Percentiles rank a stretch among this genome's conserved stretches.
phyloP scores from a whole-genome alignment of 257 asterid species.

The Verbena officinalis region DNA sequence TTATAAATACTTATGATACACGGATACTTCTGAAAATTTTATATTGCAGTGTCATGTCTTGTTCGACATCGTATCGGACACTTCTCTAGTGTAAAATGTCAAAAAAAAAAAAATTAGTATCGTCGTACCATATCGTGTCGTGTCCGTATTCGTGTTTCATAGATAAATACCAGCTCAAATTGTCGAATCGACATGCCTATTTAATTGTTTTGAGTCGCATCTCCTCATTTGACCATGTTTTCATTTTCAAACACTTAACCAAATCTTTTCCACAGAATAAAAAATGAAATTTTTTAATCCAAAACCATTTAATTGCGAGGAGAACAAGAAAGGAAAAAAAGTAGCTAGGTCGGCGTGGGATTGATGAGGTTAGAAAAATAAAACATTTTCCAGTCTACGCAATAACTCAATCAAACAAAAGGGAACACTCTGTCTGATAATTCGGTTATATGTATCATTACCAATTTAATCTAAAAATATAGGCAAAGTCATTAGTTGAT shows the following conservation, averaged over 20 bases:
- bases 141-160: too few species aligned
- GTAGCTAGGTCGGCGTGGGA: conserved; percentile 21
- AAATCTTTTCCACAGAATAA: background rate
- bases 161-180: too few species aligned
- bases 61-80: too few species aligned
- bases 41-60: too few species aligned
- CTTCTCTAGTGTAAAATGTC: too few species aligned
- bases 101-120: too few species aligned
- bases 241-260: background rate
- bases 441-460: too few species aligned
- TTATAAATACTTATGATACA: too few species aligned
- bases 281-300: background rate
- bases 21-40: too few species aligned
- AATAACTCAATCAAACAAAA: conserved; percentile 1
- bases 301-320: background rate
- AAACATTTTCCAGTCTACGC: conserved; percentile 28
- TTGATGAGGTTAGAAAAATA: conserved; percentile 20
- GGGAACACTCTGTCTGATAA: background rate
- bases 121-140: too few species aligned
- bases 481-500: too few species aligned
- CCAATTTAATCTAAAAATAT: too few species aligned
- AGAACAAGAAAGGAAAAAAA: background rate
- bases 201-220: background rate
- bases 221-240: background rate
- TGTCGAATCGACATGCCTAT: background rate